Conservation (phyloP, 2,329 filamentous ascomycete genomes). For the Claviceps sorghi region DNA sequence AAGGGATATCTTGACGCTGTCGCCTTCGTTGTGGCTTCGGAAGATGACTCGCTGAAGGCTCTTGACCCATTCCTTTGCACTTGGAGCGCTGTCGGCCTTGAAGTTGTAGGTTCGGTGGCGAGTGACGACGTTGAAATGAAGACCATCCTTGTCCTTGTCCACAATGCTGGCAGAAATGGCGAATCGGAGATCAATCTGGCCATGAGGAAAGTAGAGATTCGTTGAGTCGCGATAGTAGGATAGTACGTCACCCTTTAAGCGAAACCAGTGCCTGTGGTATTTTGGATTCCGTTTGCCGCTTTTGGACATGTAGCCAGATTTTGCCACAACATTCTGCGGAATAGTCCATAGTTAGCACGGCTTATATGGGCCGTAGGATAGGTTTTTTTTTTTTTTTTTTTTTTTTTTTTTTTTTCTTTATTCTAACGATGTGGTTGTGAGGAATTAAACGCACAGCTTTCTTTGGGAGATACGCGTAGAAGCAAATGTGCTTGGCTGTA, state of each 20-base stretch:
- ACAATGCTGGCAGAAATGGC: conserved; percentile 71
- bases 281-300: conserved; percentile 76
- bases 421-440: too few relatives aligned
- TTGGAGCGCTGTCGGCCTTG: conserved; percentile 71
- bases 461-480: conserved; percentile 93
- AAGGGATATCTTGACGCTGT: conserved; percentile 90
- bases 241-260: conserved; percentile 78
- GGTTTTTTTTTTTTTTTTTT: too few relatives aligned
- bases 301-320: conserved; percentile 80
- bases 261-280: conserved; percentile 87
- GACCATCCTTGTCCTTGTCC: conserved; percentile 63
- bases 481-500: conserved; percentile 83
- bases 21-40: conserved; percentile 85
- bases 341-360: too few relatives aligned
- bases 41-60: conserved; percentile 90
- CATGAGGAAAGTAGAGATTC: conserved; percentile 80
- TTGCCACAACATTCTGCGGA: conserved; percentile 52
- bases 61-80: conserved; percentile 94
- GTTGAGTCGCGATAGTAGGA: conserved; percentile 77
- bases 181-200: conserved; percentile 83
- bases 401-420: too few relatives aligned
- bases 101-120: conserved; percentile 76
- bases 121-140: conserved; percentile 68
- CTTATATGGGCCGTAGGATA: too few relatives aligned
- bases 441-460: conserved; percentile 50